Evolutionary conservation across 2,329 filamentous ascomycete genomes (phyloP), one percentile per base, ranked within the genome.

Genomic region (Pseudogymnoascus pannorum): DNA sequence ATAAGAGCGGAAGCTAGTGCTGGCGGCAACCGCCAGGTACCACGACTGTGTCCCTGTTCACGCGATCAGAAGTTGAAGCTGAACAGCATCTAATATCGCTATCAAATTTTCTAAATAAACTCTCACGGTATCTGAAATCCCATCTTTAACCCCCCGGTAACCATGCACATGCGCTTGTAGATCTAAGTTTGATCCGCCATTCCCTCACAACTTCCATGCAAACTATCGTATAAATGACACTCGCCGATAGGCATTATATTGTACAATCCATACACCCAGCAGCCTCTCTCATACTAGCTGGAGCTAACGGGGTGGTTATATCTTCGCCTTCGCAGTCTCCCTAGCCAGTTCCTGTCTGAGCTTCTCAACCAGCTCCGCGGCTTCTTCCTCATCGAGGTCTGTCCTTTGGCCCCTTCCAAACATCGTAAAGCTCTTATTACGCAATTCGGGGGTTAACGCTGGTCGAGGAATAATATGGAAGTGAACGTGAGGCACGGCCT

Each of bases 401-500:
- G 87, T 84, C 61, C 90, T 77, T 70, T 81, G 79, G 0, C 90
- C 90, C 12, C 87, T 75, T 1, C 89, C 90, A 76, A 93, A 93
- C 89, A 92, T 92, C 54, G 87, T 91, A 76, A 91, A 92, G 71
- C 72, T 5, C 77, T 80, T 66, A 78, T 81, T 54, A 77, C 81
- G 66, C 77, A 78, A 62, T 82, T 82, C 75, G 18, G 74, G 75
- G 62, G 77, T 76, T 35, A 78, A 73, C 60, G 88, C 85, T 0
- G 92, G 92, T 36, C 93, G 78, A 0, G 93, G 93, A 33, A 99
- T 95, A 59, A 97, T 82, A 69, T 99, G 94, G 73, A 95, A 97
- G 74, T 99, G 93, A 57, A 95, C 87, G 74, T 97, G 93, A 20
- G 89, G 88, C 1, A 97, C 92, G 14, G 96, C 91, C 76, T 97